These are phyloP conservation scores for Mycothermus thermophilus DNA, from an alignment of 495 filamentous ascomycete species.

Conservation along the genomic window DNA sequence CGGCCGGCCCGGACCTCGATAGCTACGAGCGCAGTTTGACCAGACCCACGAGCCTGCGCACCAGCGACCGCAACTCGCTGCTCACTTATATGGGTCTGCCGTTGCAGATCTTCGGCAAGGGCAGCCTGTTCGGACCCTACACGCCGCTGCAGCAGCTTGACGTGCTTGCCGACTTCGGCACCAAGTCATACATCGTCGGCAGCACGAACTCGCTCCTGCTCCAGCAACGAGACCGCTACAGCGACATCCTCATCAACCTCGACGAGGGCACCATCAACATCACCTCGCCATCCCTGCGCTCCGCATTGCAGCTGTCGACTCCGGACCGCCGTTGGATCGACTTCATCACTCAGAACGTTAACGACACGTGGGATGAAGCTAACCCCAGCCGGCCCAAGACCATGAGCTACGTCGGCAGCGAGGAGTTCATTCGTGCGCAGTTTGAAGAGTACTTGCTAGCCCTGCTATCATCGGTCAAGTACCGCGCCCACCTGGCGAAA, in stretches of 20 bases:
- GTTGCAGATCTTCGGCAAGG: constrained; percentile 92
- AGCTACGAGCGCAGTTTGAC: constrained; percentile 60
- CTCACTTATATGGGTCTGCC: constrained; percentile 90
- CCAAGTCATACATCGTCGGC: constrained; percentile 93
- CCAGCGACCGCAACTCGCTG: constrained; percentile 81
- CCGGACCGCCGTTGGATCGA: constrained; percentile 95
- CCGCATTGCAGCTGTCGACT: constrained; percentile 63
- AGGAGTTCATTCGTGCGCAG: constrained; percentile 94
- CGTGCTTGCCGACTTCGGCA: constrained; percentile 81
- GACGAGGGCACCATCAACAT: constrained; percentile 82
- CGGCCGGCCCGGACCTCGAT: constrained; percentile 79
- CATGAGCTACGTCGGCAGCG: constrained; percentile 88
- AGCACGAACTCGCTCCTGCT: constrained; percentile 90
- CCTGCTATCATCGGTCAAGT: constrained; percentile 77
- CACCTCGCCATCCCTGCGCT: constrained; percentile 61
- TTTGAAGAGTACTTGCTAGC: constrained; percentile 96
- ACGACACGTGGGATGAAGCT: constrained; percentile 89
- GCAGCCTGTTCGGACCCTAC: constrained; percentile 91
- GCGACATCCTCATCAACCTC: constrained; percentile 91
- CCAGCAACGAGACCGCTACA: constrained; percentile 93
- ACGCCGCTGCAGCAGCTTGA: constrained; percentile 94
- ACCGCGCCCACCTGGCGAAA: constrained; percentile 59
- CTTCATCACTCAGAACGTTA: constrained; percentile 80
- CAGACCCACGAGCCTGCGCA: constrained; percentile 73
- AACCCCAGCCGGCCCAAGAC: constrained; percentile 83